Evolutionary conservation across 768 basidiomycete genomes (phyloP).

Genomic region (Phlegmacium glaucopus): DNA sequence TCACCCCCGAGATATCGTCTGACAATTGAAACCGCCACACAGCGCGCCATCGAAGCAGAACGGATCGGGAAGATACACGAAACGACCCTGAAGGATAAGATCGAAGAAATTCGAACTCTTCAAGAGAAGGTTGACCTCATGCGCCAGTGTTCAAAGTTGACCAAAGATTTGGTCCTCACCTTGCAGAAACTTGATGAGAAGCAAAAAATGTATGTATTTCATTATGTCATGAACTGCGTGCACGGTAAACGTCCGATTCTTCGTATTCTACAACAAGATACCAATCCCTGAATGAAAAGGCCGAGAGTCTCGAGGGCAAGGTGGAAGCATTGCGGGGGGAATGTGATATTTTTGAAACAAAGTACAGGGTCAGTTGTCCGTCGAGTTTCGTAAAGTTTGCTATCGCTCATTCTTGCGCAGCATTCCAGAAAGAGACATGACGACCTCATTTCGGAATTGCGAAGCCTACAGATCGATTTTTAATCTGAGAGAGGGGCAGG

Average conservation of each 20-base stretch:
- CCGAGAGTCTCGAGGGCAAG: conserved; percentile 12
- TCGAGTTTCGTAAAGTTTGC: background rate
- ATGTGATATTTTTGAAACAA: conserved; percentile 15
- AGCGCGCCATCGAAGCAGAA: conserved; percentile 27
- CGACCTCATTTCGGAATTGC: conserved; percentile 23
- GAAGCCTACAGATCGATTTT: conserved; percentile 18
- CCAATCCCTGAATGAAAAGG: conserved; percentile 12
- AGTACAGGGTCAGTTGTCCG: conserved; percentile 14
- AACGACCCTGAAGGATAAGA: conserved; percentile 18
- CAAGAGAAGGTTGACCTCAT: conserved; percentile 19
- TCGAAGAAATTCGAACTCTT: conserved; percentile 16
- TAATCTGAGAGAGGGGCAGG: background rate
- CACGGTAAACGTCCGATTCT: conserved; percentile 1
- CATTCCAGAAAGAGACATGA: conserved; percentile 18
- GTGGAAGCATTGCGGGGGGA: conserved; percentile 14
- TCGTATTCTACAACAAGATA: conserved; percentile 10
- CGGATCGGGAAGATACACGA: conserved; percentile 13
- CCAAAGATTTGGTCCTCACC: conserved; percentile 16
- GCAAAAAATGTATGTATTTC: conserved; percentile 24
- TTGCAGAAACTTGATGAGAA: conserved; percentile 22
- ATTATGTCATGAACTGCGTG: background rate
- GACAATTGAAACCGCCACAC: conserved; percentile 20
- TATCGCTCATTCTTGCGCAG: conserved; percentile 10
- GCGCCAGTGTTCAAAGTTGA: conserved; percentile 13
- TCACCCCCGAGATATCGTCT: conserved; percentile 18